Percentiles rank a stretch among this genome's conserved stretches.
These are phyloP conservation scores for Ophiostoma montium DNA, from an alignment of 2,329 filamentous ascomycete species.

Conservation along the genomic window DNA sequence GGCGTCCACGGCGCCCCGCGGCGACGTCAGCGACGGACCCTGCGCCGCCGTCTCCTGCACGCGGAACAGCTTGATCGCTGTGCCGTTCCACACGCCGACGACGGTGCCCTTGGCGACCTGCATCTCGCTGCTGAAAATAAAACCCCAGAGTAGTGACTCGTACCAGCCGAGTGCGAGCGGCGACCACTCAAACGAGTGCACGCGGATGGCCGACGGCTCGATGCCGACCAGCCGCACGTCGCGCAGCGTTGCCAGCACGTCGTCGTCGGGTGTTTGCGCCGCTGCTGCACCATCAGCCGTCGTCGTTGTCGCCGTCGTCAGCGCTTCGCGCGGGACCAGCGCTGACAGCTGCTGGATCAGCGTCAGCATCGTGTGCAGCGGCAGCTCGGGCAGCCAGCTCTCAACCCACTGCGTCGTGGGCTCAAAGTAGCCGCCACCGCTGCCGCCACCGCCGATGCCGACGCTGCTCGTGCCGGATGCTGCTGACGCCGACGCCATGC, in stretches of 20 bases:
- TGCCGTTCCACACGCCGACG: conserved; percentile 89
- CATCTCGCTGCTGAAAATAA: conserved; percentile 85
- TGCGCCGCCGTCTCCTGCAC: conserved; percentile 73
- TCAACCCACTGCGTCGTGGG: conserved; percentile 81
- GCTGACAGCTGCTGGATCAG: conserved; percentile 54
- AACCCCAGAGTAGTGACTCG: conserved; percentile 84
- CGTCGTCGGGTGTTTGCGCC: too few relatives aligned
- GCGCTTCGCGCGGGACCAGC: conserved; percentile 38
- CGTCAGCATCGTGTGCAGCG: conserved; percentile 72
- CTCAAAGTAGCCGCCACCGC: conserved; percentile 39
- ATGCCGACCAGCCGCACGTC: conserved; percentile 53
- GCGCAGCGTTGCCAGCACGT: conserved; percentile 36
- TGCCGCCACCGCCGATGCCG: not conserved
- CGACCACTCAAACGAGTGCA: conserved; percentile 92
- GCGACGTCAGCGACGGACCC: conserved; percentile 69
- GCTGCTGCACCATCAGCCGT: too few relatives aligned
- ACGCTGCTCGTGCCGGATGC: not conserved
- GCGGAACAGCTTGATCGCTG: conserved; percentile 72
- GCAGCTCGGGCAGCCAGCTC: conserved; percentile 81
- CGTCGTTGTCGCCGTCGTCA: conserved; percentile 18
- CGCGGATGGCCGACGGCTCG: conserved; percentile 56
- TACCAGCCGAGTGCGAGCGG: conserved; percentile 87
- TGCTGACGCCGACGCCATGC: too few relatives aligned
- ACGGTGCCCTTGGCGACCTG: conserved; percentile 72
- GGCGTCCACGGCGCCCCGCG: conserved; percentile 81